Evolutionary conservation across 805 yeast genomes (phyloP).

Genomic region (Jamesozyma rosinii): DNA sequence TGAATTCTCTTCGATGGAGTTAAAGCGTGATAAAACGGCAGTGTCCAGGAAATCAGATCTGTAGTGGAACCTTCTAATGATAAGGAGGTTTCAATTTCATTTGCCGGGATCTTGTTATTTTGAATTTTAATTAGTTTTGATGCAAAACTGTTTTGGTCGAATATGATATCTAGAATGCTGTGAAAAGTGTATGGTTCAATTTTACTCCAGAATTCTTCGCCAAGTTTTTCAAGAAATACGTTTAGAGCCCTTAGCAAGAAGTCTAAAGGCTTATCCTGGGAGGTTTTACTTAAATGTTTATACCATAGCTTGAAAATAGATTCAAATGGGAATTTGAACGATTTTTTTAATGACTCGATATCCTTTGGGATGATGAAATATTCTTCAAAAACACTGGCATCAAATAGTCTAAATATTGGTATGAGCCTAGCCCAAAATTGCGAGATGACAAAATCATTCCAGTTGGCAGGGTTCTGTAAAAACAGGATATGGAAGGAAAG

Average conservation of each 20-base stretch:
- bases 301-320: conserved; percentile 30
- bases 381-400: conserved; percentile 18
- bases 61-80: conserved; percentile 28
- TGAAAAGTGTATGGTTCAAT: conserved; percentile 46
- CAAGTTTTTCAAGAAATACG: conserved; percentile 36
- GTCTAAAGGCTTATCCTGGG: conserved; percentile 37
- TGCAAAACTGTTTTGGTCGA: conserved; percentile 44
- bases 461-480: conserved; percentile 46
- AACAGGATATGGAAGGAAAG: conserved; percentile 41
- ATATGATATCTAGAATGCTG: conserved; percentile 50
- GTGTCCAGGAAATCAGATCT: conserved; percentile 50
- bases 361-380: conserved; percentile 26
- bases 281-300: conserved; percentile 21
- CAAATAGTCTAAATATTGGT: conserved; percentile 25
- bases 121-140: conserved; percentile 30
- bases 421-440: conserved; percentile 28
- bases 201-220: conserved; percentile 43
- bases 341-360: conserved; percentile 24
- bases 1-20: conserved; percentile 43
- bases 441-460: conserved; percentile 29
- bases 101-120: conserved; percentile 20
- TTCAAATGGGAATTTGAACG: conserved; percentile 24
- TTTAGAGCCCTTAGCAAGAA: conserved; percentile 45
- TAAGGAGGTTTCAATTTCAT: conserved; percentile 24
- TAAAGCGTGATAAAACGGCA: conserved; percentile 36